Evolutionary conservation across 148 eudicot species (phyloP).

Genomic region (Salicornia ramosissima): DNA sequence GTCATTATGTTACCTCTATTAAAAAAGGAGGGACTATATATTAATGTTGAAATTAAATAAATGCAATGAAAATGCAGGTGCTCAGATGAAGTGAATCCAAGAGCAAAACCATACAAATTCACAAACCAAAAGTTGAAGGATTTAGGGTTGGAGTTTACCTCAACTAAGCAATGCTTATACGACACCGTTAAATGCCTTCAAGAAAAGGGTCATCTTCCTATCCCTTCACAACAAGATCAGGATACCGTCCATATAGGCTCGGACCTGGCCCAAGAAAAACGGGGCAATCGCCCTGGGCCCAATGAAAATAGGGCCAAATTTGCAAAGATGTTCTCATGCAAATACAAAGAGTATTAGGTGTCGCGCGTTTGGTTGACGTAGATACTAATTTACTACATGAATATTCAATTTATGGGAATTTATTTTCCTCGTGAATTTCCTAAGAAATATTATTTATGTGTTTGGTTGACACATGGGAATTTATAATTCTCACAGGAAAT

Average conservation of each 20-base stretch:
- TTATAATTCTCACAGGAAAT: too few species aligned
- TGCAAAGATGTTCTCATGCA: too few species aligned
- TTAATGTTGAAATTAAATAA: background rate
- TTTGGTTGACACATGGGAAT: background rate
- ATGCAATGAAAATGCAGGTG: constrained; percentile 50
- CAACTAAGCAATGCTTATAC: constrained; percentile 56
- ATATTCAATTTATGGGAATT: background rate
- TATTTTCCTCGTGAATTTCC: background rate
- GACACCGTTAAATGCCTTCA: constrained; percentile 78
- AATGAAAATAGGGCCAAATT: too few species aligned
- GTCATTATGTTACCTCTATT: too few species aligned
- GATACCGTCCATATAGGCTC: constrained; percentile 37
- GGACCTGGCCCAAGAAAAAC: too few species aligned
- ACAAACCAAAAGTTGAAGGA: constrained; percentile 78
- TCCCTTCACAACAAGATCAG: constrained; percentile 36
- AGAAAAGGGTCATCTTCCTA: constrained; percentile 67
- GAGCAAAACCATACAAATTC: constrained; percentile 65
- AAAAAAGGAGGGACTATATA: too few species aligned
- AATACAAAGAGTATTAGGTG: too few species aligned
- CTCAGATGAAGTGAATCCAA: constrained; percentile 67
- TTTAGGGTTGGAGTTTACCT: constrained; percentile 65
- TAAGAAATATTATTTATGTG: background rate
- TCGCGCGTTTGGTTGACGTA: too few species aligned
- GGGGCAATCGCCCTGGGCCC: too few species aligned
- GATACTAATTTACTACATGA: background rate